Percentiles rank a stretch among this genome's conserved stretches.
Conservation (phyloP, 371 early-diverging fungal species). For the Mortierella sp. region DNA sequence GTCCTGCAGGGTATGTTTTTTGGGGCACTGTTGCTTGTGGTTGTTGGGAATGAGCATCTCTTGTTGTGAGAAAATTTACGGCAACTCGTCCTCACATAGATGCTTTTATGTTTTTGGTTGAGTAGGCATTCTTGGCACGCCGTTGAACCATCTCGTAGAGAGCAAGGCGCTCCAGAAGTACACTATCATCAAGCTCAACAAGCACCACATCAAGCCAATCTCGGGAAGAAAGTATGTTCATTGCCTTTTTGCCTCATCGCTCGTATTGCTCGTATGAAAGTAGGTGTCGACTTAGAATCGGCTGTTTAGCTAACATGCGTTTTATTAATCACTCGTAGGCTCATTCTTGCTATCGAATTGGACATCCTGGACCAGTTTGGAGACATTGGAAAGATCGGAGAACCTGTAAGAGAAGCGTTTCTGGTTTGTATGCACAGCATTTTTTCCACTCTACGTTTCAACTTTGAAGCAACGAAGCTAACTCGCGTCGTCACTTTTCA, state of each 20-base stretch:
- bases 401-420: slow-evolving; percentile 40
- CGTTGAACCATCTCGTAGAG: slow-evolving; percentile 65
- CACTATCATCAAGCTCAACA: slow-evolving; percentile 65
- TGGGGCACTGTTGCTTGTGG: neutral
- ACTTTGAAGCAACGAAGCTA: neutral
- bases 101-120: neutral
- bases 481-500: neutral
- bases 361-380: slow-evolving; percentile 60
- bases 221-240: slow-evolving; percentile 65
- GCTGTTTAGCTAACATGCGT: slow-evolving; percentile 6
- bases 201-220: slow-evolving; percentile 68
- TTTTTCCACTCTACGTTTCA: neutral
- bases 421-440: neutral
- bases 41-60: neutral
- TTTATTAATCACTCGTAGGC: slow-evolving; percentile 3
- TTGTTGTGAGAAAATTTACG: neutral
- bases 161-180: slow-evolving; percentile 63
- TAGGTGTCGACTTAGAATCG: neutral
- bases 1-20: slow-evolving; percentile 72
- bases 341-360: slow-evolving; percentile 43
- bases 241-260: neutral
- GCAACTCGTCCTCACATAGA: neutral
- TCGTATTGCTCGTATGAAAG: slow-evolving; percentile 25
- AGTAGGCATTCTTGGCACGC: slow-evolving; percentile 76
- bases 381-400: slow-evolving; percentile 59